Evolutionary conservation across 2,329 filamentous ascomycete species (phyloP), one percentile per base, ranked within the genome.

Genomic region (Emmonsiellopsis sp.): DNA sequence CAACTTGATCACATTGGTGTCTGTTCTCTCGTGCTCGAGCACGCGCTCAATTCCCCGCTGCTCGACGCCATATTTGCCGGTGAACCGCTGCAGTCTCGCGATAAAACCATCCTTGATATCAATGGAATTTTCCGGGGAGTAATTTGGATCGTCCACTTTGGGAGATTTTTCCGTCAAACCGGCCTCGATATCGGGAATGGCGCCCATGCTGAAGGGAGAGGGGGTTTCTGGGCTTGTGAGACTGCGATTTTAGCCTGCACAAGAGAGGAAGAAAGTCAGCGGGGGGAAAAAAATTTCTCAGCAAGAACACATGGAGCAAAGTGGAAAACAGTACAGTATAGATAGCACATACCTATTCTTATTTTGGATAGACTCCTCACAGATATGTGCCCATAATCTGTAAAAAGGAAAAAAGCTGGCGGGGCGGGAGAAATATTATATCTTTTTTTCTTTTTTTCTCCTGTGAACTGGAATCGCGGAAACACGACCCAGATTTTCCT

Each of bases 21-120:
- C 51, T n/a, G 40, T 46, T 16, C 51, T 35, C 26, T 52, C 34
- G 30, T 52, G 31, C 43, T 20, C 41, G 6, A 45, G 32, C 16
- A 52, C 51, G 8, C 30, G 41, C 32, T 52, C 51, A 31, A 52
- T 52, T 35, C 51, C 51, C 30, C 51, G 35, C 30, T 45, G 37
- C 32, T 52, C 51, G n/a, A 52, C 34, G 13, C 47, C 47, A 32
- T 40, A 50, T 41, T 30, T 50, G 10, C 15, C 47, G 8, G 47
- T 31, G 35, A 50, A 38, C 15, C 35, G 15, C 26, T 50, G 47
- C 13, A 50, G 13, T 50, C 40, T 41, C 20, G 16, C 15, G n/a
- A 40, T 8, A 13, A 50, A 50, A 7, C 47, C 15, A 20, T 50
- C 5, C 11, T 50, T 34, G 10, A 30, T 40, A 11, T 41, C 35